A percentile compares a stretch with the other conserved stretches of the same genome.
phyloP scores from a whole-genome alignment of 2,329 filamentous ascomycete genomes.

The Curvularia lunata region DNA sequence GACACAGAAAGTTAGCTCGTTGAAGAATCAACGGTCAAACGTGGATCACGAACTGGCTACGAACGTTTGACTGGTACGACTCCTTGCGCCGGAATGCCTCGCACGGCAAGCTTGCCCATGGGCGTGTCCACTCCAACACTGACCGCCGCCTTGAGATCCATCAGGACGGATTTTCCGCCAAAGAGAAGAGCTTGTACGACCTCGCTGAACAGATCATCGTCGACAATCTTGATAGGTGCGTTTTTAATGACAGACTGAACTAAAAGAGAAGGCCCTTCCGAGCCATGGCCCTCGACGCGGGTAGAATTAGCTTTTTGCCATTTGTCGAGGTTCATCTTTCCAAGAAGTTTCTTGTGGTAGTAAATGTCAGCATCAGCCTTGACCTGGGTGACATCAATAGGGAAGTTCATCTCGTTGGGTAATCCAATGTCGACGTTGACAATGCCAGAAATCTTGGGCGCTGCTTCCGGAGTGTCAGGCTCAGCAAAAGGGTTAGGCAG shows the following conservation, averaged over 20 bases:
- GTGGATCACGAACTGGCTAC: conserved; percentile 63
- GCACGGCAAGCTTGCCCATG: conserved; percentile 79
- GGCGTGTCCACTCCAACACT: conserved; percentile 83
- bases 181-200: conserved; percentile 84
- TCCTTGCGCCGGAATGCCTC: conserved; percentile 82
- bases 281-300: conserved; percentile 63
- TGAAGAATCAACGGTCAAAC: conserved; percentile 21
- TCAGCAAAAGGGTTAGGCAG: conserved; percentile 82
- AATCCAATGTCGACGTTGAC: conserved; percentile 79
- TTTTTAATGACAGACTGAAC: conserved; percentile 79
- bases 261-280: conserved; percentile 67
- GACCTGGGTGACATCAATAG: conserved; percentile 77
- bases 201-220: conserved; percentile 77
- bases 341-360: conserved; percentile 79
- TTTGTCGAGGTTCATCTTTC: conserved; percentile 75
- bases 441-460: conserved; percentile 81
- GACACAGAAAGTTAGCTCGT: conserved; percentile 41
- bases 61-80: conserved; percentile 91
- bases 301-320: conserved; percentile 88
- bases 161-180: conserved; percentile 69
- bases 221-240: conserved; percentile 81
- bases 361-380: conserved; percentile 80
- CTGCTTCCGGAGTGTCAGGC: conserved; percentile 72
- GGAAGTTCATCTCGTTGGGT: conserved; percentile 86
- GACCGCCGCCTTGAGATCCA: conserved; percentile 79